phyloP scores from a whole-genome alignment of 192 early-diverging fungal species.

The Backusella macrospora region DNA sequence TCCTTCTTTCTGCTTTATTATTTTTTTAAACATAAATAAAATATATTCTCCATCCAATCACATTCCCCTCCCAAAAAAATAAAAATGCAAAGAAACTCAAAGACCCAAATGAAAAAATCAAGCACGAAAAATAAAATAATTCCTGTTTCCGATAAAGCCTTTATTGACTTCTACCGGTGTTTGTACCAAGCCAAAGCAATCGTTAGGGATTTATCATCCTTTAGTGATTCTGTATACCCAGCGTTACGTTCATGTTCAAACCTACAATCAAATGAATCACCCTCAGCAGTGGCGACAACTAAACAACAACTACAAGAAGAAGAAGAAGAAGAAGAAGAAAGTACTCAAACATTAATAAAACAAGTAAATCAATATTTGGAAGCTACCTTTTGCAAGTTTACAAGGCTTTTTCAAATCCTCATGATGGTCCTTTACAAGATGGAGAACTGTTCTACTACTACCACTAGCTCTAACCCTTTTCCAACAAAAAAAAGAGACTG shows the following conservation, averaged over 20 bases:
- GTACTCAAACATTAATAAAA: constrained; percentile 2
- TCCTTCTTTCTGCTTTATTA: background rate
- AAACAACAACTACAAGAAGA: background rate
- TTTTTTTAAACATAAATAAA: too few relatives aligned
- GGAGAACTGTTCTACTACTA: background rate
- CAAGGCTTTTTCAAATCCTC: constrained; percentile 30
- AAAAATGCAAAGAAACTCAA: background rate
- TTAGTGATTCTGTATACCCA: constrained; percentile 31
- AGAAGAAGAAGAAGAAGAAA: constrained; percentile 20
- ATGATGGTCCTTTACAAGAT: constrained; percentile 29
- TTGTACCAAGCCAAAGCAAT: constrained; percentile 36
- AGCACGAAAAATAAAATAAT: background rate
- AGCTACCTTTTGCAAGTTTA: constrained; percentile 31
- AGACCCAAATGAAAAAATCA: background rate
- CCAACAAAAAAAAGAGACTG: constrained; percentile 18
- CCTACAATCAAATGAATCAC: too few relatives aligned
- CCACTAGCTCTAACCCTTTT: background rate
- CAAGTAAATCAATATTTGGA: constrained; percentile 29
- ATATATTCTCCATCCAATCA: background rate
- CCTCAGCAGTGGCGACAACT: background rate
- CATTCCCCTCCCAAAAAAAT: background rate
- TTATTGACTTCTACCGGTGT: constrained; percentile 33
- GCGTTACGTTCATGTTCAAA: constrained; percentile 3
- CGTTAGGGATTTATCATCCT: constrained; percentile 23
- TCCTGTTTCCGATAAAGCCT: constrained; percentile 11